Evolutionary conservation across 768 basidiomycete species (phyloP).

Genomic region (Boletus subparvulus): DNA sequence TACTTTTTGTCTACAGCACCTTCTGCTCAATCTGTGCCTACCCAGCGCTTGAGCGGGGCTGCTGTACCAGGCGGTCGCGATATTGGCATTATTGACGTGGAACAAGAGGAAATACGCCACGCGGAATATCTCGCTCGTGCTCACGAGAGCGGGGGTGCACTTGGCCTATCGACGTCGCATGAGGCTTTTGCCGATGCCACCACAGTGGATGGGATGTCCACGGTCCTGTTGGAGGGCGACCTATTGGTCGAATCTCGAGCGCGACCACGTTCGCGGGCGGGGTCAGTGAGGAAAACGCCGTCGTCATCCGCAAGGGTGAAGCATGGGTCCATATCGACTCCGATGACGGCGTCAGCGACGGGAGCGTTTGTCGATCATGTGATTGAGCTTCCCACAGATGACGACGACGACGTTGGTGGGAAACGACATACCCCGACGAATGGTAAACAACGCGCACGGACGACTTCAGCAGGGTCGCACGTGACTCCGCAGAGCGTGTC

Average conservation of each 20-base stretch:
- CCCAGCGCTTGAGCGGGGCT: constrained; percentile 15
- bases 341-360: background rate
- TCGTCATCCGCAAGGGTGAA: background rate
- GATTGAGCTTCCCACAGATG: constrained; percentile 22
- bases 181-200: background rate
- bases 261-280: constrained; percentile 4
- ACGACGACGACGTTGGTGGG: background rate
- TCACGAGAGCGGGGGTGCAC: background rate
- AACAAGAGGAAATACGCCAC: constrained; percentile 24
- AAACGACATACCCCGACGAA: background rate
- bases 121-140: constrained; percentile 7
- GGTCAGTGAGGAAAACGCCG: constrained; percentile 10
- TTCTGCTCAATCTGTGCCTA: constrained; percentile 7
- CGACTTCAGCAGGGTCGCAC: background rate
- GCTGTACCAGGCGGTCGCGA: constrained; percentile 33
- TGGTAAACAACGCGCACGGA: background rate
- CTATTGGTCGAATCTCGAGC: background rate
- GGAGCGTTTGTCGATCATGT: constrained; percentile 22
- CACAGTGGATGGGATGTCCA: constrained; percentile 1
- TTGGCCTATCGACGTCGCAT: background rate
- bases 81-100: constrained; percentile 22
- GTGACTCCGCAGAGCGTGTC: background rate
- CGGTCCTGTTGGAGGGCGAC: background rate
- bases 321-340: background rate
- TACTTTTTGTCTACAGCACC: background rate